phyloP scores from a whole-genome alignment of 768 basidiomycete species.

The Mycena galericulata region DNA sequence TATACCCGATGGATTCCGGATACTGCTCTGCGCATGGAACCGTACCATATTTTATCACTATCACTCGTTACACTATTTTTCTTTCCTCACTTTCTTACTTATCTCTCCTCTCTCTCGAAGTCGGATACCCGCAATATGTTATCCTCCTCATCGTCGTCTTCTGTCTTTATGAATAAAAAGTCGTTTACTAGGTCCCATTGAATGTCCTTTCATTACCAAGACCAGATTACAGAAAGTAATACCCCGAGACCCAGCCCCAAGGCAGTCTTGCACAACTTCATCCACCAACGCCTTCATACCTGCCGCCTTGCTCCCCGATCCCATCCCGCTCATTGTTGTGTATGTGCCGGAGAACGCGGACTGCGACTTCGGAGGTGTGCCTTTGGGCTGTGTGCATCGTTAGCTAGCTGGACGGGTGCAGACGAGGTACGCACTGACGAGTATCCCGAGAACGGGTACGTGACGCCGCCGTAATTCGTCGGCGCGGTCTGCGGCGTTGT shows the following conservation, averaged over 20 bases:
- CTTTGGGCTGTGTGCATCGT: neutral
- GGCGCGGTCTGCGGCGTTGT: slow-evolving; percentile 4
- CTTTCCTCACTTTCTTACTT: neutral
- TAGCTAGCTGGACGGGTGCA: neutral
- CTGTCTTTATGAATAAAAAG: slow-evolving; percentile 4
- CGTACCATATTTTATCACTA: neutral
- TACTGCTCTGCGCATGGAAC: neutral
- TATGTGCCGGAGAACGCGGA: slow-evolving; percentile 17
- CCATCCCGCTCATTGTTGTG: neutral
- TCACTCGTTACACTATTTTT: slow-evolving; percentile 8
- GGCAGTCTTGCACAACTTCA: too few relatives aligned
- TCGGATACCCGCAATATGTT: slow-evolving; percentile 27
- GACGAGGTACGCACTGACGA: neutral
- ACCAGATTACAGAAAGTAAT: neutral
- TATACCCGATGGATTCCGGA: slow-evolving; percentile 33
- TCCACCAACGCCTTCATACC: too few relatives aligned
- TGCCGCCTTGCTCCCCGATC: too few relatives aligned
- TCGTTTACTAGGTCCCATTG: neutral
- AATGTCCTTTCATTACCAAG: neutral
- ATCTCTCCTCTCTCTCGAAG: neutral
- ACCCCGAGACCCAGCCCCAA: neutral
- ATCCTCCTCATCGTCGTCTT: slow-evolving; percentile 7
- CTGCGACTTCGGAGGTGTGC: neutral
- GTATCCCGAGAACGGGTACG: slow-evolving; percentile 7
- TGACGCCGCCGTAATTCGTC: slow-evolving; percentile 2